These are phyloP conservation scores for Ophiocordyceps camponoti-saundersi DNA, from an alignment of 2,329 filamentous ascomycete genomes.

Conservation along the genomic window DNA sequence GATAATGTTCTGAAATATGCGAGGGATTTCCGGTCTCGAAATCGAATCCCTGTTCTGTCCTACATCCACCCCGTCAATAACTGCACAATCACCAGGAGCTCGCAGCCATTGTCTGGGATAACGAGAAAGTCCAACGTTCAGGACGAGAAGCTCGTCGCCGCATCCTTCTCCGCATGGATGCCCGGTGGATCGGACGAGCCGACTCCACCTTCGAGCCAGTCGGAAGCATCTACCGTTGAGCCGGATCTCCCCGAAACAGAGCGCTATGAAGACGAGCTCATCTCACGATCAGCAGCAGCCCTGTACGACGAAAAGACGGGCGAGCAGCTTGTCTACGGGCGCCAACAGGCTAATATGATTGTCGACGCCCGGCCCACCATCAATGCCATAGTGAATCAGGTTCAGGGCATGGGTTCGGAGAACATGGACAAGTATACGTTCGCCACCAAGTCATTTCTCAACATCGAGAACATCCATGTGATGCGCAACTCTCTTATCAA, in stretches of 20 bases:
- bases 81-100: slow-evolving; percentile 88
- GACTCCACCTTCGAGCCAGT: slow-evolving; percentile 27
- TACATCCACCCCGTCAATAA: slow-evolving; percentile 97
- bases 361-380: slow-evolving; percentile 89
- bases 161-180: slow-evolving; percentile 52
- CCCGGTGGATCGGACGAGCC: slow-evolving; percentile 15
- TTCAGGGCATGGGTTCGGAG: slow-evolving; percentile 82
- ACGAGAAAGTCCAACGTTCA: slow-evolving; percentile 82
- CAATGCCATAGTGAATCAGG: slow-evolving; percentile 89
- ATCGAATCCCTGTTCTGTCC: slow-evolving; percentile 73
- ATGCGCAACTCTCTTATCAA: slow-evolving; percentile 86
- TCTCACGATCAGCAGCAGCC: slow-evolving; percentile 19
- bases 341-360: slow-evolving; percentile 85
- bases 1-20: slow-evolving; percentile 95
- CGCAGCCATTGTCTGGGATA: slow-evolving; percentile 78
- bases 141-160: slow-evolving; percentile 82
- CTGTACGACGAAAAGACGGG: slow-evolving; percentile 41
- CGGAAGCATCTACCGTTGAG: slow-evolving; percentile 27
- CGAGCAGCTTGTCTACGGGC: slow-evolving; percentile 62
- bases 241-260: slow-evolving; percentile 44
- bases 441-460: slow-evolving; percentile 78
- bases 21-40: slow-evolving; percentile 71
- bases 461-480: slow-evolving; percentile 96
- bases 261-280: slow-evolving; percentile 50
- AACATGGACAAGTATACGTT: slow-evolving; percentile 97